Evolutionary conservation across 805 yeast species (phyloP).

Genomic region (Ogataea pini): DNA sequence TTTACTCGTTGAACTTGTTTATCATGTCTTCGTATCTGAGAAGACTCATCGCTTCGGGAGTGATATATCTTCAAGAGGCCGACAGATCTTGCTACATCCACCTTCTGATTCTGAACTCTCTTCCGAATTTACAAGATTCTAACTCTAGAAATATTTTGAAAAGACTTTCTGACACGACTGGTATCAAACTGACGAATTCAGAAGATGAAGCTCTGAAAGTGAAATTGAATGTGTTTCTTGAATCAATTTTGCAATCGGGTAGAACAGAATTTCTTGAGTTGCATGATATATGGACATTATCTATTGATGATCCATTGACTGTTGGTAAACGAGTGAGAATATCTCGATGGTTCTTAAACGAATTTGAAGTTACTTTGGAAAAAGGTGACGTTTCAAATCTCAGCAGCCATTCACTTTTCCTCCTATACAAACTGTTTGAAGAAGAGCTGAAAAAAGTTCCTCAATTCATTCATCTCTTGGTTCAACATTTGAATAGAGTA

Average conservation of each 20-base stretch:
- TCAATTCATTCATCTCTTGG: slow-evolving; percentile 18
- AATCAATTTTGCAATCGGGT: background rate
- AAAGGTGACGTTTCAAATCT: background rate
- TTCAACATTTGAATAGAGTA: slow-evolving; percentile 17
- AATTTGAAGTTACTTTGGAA: slow-evolving; percentile 6
- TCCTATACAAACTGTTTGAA: slow-evolving; percentile 23
- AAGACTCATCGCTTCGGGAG: slow-evolving; percentile 81
- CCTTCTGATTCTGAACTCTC: slow-evolving; percentile 54
- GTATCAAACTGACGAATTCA: slow-evolving; percentile 16
- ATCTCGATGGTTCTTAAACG: slow-evolving; percentile 15
- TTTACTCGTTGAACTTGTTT: slow-evolving; percentile 49
- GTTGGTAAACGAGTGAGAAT: slow-evolving; percentile 17
- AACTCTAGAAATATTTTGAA: slow-evolving; percentile 37
- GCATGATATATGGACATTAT: slow-evolving; percentile 13
- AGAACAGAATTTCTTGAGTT: slow-evolving; percentile 11
- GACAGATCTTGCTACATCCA: slow-evolving; percentile 54
- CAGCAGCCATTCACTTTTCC: slow-evolving; percentile 10
- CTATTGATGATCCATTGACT: slow-evolving; percentile 16
- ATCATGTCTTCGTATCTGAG: slow-evolving; percentile 70
- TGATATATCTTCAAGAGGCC: slow-evolving; percentile 61
- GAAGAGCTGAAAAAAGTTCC: slow-evolving; percentile 19
- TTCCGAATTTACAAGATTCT: slow-evolving; percentile 51
- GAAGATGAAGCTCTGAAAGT: slow-evolving; percentile 14
- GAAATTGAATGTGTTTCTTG: slow-evolving; percentile 10
- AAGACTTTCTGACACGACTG: slow-evolving; percentile 31